Base-by-base conservation (phyloP, 2,329 filamentous ascomycete species). In the Eutypa lata region DNA sequence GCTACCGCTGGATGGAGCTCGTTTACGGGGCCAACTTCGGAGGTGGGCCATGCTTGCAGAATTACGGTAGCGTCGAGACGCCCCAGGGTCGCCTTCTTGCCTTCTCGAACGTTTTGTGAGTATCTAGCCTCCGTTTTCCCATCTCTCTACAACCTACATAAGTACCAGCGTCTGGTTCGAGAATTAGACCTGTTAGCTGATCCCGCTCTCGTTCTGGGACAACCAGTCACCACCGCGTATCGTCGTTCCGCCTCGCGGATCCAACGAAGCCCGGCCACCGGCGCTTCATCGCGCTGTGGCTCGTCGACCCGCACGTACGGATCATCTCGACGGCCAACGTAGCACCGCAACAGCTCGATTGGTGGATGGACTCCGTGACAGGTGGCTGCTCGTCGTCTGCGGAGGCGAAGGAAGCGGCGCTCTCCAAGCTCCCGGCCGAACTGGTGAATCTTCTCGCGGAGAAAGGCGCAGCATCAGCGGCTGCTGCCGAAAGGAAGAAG, bases 271-370 rank as follows among this genome's bases (percentile, higher is more conserved):
- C 80, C 0, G 84, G 84, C 2, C 79, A 86, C 58, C 73, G 81
- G 18, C 81, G 82, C 62, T 80, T 86, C 47, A 67, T 87, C 3
- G 81, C 79, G 0, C 68, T 87, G 10, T 87, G 81, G 62, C 73
- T 87, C 2, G 77, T 88, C n/a, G 82, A 87, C 60, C 84, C 84
- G 0, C 60, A 74, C 19, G 58, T 72, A 1, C 74, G 74, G 1
- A 50, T 77, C 67, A 65, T 74, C 52, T 72, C 70, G 1, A 76
- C 74, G 10, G 69, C 71, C 28, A 76, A 75, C 26, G 71, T 76
- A n/a, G 72, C 74, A 19, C 73, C 73, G 2, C 73, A 77, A 63
- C 73, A 72, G 59, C 57, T 55, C 16, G 52, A n/a, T n/a, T n/a
- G 74, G 74, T 75, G 71, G 63, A 21, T 51, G n/a, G 62, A 65